These are phyloP conservation scores for Aotearoamyces nothofagi DNA, from an alignment of 2,329 filamentous ascomycete genomes.

Conservation along the genomic window DNA sequence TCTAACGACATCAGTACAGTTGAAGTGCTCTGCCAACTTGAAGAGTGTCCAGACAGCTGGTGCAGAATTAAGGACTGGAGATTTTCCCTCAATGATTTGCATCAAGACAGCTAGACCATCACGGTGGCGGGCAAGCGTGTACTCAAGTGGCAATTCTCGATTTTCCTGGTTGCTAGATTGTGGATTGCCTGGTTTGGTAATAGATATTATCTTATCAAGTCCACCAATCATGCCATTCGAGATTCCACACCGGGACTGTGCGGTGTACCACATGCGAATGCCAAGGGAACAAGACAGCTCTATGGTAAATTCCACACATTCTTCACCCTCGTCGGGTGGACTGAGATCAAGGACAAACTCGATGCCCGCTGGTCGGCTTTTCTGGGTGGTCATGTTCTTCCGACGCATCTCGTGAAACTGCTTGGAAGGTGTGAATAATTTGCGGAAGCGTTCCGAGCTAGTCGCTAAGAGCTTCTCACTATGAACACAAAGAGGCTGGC, in stretches of 20 bases:
- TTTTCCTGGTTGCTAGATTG: background rate
- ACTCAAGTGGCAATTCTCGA: slow-evolving; percentile 30
- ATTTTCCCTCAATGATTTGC: slow-evolving; percentile 36
- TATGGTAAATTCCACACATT: slow-evolving; percentile 41
- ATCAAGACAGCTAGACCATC: slow-evolving; percentile 48
- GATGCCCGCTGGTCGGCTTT: slow-evolving; percentile 29
- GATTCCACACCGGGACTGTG: slow-evolving; percentile 22
- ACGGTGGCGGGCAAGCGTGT: slow-evolving; percentile 47
- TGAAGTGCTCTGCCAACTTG: slow-evolving; percentile 42
- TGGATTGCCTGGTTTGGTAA: background rate
- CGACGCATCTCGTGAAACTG: slow-evolving; percentile 26
- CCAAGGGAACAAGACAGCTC: slow-evolving; percentile 40
- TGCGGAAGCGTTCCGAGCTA: slow-evolving; percentile 30
- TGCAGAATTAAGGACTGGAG: slow-evolving; percentile 45
- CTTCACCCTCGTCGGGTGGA: slow-evolving; percentile 44
- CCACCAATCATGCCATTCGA: slow-evolving; percentile 27
- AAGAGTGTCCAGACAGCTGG: slow-evolving; percentile 52
- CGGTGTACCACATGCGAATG: slow-evolving; percentile 37
- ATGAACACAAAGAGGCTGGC: slow-evolving; percentile 28
- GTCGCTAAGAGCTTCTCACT: slow-evolving; percentile 30
- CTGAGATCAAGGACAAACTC: slow-evolving; percentile 49
- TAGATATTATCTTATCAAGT: slow-evolving; percentile 24
- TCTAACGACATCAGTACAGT: slow-evolving; percentile 30
- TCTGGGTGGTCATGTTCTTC: slow-evolving; percentile 18
- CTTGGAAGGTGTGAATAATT: slow-evolving; percentile 26